Evolutionary conservation across 768 basidiomycete genomes (phyloP).

Genomic region (Termitomyces sp.): DNA sequence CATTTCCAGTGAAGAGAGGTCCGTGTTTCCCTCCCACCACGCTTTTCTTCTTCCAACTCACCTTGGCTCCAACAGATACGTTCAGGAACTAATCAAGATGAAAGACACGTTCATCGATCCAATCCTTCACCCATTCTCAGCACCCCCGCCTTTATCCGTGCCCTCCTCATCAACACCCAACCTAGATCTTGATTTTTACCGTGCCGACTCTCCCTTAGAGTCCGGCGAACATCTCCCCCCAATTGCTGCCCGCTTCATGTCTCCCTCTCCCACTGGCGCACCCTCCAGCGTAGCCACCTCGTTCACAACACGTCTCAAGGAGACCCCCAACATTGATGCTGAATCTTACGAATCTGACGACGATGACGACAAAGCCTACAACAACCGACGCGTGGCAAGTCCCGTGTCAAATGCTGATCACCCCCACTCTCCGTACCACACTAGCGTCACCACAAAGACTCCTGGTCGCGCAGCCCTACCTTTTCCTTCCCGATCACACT

Average conservation of each 20-base stretch:
- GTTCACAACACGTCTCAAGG: conserved; percentile 42
- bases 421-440: conserved; percentile 75
- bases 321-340: conserved; percentile 64
- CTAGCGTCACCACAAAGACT: conserved; percentile 37
- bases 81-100: conserved; percentile 85
- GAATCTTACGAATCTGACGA: conserved; percentile 71
- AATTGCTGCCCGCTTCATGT: conserved; percentile 91
- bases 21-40: conserved; percentile 17
- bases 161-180: conserved; percentile 55
- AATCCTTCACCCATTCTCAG: conserved; percentile 79
- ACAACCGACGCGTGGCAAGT: conserved; percentile 25
- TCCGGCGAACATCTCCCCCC: conserved; percentile 75
- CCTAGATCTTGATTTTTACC: conserved; percentile 69
- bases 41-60: conserved; percentile 1
- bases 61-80: conserved; percentile 60
- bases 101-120: conserved; percentile 92
- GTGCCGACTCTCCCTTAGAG: conserved; percentile 64
- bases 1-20: conserved; percentile 94
- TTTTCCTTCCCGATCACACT: conserved; percentile 78
- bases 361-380: conserved; percentile 55
- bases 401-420: conserved; percentile 55
- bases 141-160: conserved; percentile 37
- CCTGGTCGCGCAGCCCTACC: conserved; percentile 49
- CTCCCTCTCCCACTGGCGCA: conserved; percentile 51
- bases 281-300: conserved; percentile 24